These are phyloP conservation scores for Mycothermus thermophilus DNA, from an alignment of 495 filamentous ascomycete species.

Conservation along the genomic window DNA sequence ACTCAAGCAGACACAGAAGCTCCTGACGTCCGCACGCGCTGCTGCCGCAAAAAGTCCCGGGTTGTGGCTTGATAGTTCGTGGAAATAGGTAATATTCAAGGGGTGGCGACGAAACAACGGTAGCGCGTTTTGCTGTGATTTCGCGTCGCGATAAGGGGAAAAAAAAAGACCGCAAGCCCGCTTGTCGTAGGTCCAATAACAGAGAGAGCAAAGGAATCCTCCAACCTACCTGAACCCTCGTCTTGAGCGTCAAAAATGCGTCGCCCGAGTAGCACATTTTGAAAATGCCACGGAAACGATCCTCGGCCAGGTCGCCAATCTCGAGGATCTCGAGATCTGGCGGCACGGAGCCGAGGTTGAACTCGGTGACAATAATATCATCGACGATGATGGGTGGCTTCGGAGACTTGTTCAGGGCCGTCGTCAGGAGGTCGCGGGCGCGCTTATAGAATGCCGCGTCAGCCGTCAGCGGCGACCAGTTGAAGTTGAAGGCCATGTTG, in stretches of 20 bases:
- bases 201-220: too few relatives aligned
- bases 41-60: too few relatives aligned
- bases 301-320: constrained; percentile 92
- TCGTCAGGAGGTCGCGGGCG: constrained; percentile 86
- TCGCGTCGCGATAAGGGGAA: too few relatives aligned
- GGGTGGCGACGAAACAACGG: too few relatives aligned
- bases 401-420: constrained; percentile 91
- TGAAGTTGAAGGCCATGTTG: constrained; percentile 99
- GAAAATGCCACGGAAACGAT: constrained; percentile 94
- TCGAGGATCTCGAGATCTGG: constrained; percentile 92
- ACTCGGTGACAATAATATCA: constrained; percentile 94
- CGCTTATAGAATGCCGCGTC: constrained; percentile 81
- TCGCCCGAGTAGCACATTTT: constrained; percentile 97
- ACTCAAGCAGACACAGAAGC: neutral
- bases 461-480: constrained; percentile 97
- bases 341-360: constrained; percentile 85
- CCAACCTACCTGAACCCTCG: constrained; percentile 65
- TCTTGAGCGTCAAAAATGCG: constrained; percentile 85
- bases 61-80: too few relatives aligned
- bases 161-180: too few relatives aligned
- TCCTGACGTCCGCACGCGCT: too few relatives aligned
- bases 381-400: constrained; percentile 99
- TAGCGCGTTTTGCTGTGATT: too few relatives aligned
- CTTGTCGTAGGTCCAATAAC: too few relatives aligned
- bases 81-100: too few relatives aligned